Base-by-base conservation (phyloP, 2,329 filamentous ascomycete genomes). In the Acephala macrosclerotiorum region DNA sequence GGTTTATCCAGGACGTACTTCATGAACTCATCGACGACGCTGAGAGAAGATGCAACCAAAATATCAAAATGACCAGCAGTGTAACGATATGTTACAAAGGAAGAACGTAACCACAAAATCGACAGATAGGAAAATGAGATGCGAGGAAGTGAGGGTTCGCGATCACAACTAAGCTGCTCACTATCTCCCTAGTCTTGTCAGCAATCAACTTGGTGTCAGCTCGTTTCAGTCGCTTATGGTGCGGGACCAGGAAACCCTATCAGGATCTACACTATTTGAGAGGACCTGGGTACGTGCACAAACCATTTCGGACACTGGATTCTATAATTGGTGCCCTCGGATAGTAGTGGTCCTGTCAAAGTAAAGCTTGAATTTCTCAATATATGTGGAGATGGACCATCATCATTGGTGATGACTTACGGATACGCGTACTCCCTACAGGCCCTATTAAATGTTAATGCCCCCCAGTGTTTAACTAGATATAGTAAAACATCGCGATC, bases 131-230 rank as follows among this genome's bases (percentile, higher is more conserved):
- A 49, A 22, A 22, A 14, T 8, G 7, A 9, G 45, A 49, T 42
- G 38, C 12, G n/a, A 25, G n/a, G 20, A 22, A 22, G 7, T 2
- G 4, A 25, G 12, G 5, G 45, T n/a, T n/a, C n/a, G 20, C 5
- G 7, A 14, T 49, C 38, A 4, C 5, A 42, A 42, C 25, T 49
- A 49, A 22, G 45, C n/a, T 45, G 36, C n/a, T n/a, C 18, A 45
- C n/a, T 18, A 22, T 42, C 45, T 22, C 45, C 22, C 45, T 49
- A 49, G 45, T 49, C 45, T 49, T n/a, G 45, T 49, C 45, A 49
- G 45, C 45, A 42, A 42, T 42, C 38, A 42, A n/a, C n/a, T 9
- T 33, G 29, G 29, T 9, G 29, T 33, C 29, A 33, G 29, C 29
- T 9, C 29, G 29, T 33, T 42, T 18, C 40, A 18, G 7, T 12